These are phyloP conservation scores for Isabelozyma heimii DNA, from an alignment of 805 yeast genomes.

Conservation along the genomic window DNA sequence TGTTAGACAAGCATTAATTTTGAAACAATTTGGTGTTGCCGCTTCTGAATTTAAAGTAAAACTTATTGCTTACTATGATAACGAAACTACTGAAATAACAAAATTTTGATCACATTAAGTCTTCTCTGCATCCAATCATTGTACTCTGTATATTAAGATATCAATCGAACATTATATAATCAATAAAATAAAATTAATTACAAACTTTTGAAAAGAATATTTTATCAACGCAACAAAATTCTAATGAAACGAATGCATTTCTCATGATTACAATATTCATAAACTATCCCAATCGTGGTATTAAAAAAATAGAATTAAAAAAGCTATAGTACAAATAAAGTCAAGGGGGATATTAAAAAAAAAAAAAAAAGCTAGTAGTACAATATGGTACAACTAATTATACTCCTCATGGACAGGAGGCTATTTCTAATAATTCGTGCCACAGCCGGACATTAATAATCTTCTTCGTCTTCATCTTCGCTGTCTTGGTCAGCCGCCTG, in stretches of 20 bases:
- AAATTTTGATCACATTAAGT: constrained; percentile 11
- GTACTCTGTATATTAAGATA: neutral
- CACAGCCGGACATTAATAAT: neutral
- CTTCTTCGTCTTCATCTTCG: neutral
- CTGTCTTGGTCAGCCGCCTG: constrained; percentile 42
- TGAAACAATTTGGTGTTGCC: constrained; percentile 95
- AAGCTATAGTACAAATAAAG: neutral
- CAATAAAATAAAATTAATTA: neutral
- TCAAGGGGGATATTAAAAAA: neutral
- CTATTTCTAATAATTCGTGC: no score
- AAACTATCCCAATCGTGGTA: neutral
- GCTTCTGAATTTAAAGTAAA: constrained; percentile 86
- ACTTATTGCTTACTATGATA: constrained; percentile 74
- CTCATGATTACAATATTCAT: no score
- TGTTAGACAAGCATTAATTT: constrained; percentile 84
- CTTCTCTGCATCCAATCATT: neutral
- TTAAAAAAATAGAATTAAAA: no score
- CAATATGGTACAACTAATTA: neutral
- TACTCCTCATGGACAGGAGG: no score
- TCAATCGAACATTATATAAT: neutral
- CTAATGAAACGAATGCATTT: no score
- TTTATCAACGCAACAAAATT: no score
- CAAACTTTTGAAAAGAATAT: neutral
- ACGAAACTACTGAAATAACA: constrained; percentile 42
- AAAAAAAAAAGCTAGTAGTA: neutral